Percentiles rank a stretch among this genome's conserved stretches.
phyloP scores from a whole-genome alignment of 805 yeast genomes.

The Candida chilensis region DNA sequence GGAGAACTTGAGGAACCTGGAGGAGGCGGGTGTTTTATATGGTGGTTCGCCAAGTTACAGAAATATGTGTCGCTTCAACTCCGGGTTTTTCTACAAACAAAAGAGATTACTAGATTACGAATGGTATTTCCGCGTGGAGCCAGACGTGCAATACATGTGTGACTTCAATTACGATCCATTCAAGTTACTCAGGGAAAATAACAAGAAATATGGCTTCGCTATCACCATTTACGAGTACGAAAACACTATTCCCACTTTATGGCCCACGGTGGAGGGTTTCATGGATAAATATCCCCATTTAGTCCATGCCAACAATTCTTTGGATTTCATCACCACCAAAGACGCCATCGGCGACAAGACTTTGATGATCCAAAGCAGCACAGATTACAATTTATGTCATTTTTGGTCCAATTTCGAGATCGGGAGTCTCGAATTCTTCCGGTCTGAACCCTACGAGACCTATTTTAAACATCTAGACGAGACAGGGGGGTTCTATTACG shows the following conservation, averaged over 20 bases:
- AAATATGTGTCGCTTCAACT: conserved; percentile 68
- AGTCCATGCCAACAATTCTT: conserved; percentile 36
- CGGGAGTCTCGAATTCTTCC: conserved; percentile 39
- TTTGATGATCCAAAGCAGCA: conserved; percentile 4
- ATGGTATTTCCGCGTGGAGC: conserved; percentile 57
- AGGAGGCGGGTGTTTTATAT: conserved; percentile 18
- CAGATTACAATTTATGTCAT: conserved; percentile 46
- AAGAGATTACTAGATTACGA: conserved; percentile 34
- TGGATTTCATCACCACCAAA: conserved; percentile 34
- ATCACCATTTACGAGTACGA: conserved; percentile 43
- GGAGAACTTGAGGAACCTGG: conserved; percentile 11
- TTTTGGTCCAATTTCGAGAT: conserved; percentile 62
- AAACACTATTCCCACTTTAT: conserved; percentile 41
- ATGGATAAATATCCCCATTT: conserved; percentile 32
- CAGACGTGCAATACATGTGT: conserved; percentile 46
- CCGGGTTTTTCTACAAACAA: conserved; percentile 50
- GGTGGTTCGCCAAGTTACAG: conserved; percentile 45
- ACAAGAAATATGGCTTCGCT: conserved; percentile 41
- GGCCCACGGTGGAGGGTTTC: conserved; percentile 38
- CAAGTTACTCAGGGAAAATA: conserved; percentile 24
- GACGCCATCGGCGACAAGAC: conserved; percentile 24
- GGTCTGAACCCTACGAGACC: conserved; percentile 33
- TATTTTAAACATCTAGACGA: conserved; percentile 37
- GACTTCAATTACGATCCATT: conserved; percentile 51
- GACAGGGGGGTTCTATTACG: conserved; percentile 46